phyloP scores from a whole-genome alignment of 305 asterid genomes.

The Fraxinus paxiana region DNA sequence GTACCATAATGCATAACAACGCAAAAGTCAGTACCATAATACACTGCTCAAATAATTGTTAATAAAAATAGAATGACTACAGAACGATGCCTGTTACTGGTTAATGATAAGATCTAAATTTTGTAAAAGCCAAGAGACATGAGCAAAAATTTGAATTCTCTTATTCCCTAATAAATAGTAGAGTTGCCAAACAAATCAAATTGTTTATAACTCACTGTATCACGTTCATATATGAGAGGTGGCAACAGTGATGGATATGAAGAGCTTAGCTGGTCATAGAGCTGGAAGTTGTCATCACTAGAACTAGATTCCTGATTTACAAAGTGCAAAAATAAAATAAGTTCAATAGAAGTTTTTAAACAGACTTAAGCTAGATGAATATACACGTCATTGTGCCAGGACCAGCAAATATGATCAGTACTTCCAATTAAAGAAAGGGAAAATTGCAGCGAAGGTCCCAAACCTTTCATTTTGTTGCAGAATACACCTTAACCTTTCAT shows the following conservation, averaged over 20 bases:
- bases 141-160: background rate
- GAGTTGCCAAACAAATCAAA: background rate
- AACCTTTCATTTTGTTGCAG: too few relatives aligned
- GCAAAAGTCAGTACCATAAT: background rate
- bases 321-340: background rate
- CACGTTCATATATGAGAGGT: constrained; percentile 80
- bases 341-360: background rate
- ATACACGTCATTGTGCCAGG: background rate
- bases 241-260: constrained; percentile 78
- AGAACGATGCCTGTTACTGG: background rate
- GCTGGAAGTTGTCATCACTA: constrained; percentile 47
- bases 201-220: constrained; percentile 12
- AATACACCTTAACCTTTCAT: too few relatives aligned
- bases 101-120: background rate
- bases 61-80: background rate
- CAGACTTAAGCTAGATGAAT: background rate
- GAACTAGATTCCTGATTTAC: constrained; percentile 42
- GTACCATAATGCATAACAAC: background rate
- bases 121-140: background rate
- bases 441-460: too few relatives aligned
- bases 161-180: background rate
- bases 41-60: background rate
- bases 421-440: background rate
- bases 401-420: background rate
- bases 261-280: constrained; percentile 62